Evolutionary conservation across 441 rosid species (phyloP), one percentile per base, ranked within the genome.

Genomic region (California macrophylla): DNA sequence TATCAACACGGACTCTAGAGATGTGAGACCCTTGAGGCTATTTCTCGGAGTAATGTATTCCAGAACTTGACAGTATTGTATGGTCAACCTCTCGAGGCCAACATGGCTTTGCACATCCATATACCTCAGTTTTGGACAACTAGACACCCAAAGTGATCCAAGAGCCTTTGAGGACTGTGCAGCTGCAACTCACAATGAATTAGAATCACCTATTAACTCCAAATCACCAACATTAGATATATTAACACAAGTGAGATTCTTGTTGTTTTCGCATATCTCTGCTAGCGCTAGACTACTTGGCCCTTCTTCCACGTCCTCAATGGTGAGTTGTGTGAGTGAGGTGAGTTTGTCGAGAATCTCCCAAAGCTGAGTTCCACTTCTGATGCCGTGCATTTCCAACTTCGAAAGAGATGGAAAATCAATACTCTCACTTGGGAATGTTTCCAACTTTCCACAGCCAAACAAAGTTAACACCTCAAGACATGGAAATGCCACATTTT

Each of bases 11-110:
- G 10, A 3, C 28, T 69, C 54, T 1, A 78, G 62, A 24, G 68
- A 40, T 0, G 52, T 42, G 52, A 42, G 52, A 5, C 52, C 52
- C 52, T 42, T 42, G 4, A 42, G 36, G 36, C 36, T 32, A 2
- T 94, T 87, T 7, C 18, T 15, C 13, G n/a, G 54, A 47, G 38
- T 32, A 32, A 32, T 32, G 38, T 32, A 32, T 32, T 32, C 38
- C 38, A 32, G 38, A 32, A 9, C 5, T 1, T 32, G 1, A 9
- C 38, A 32, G 3, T 32, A 2, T 9, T 1, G 8, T 32, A 32
- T 32, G 38, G 8, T 32, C 38, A 32, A 32, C 8, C 0, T 32
- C 9, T 32, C 38, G 7, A 32, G 38, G 7, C 38, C 38, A 32
- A 9, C 38, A 7, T 5, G 8, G 3, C 38, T 5, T 32, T 32